Base-by-base conservation (phyloP, 129 eudicot species). In the Apium graveolens region DNA sequence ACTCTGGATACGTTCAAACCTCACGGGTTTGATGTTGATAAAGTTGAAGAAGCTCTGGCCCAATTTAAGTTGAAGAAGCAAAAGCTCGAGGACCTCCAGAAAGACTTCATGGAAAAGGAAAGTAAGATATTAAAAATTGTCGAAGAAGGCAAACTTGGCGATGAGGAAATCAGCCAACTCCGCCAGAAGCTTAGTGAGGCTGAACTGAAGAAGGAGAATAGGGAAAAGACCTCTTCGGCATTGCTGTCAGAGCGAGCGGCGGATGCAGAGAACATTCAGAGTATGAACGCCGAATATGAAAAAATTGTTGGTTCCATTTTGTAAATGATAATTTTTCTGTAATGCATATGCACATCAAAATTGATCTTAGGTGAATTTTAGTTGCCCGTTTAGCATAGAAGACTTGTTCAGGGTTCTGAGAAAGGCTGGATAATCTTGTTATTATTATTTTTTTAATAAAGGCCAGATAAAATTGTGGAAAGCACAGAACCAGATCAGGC, bases 11-110 rank as follows among this genome's bases (percentile, higher is more conserved):
- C 89, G 65, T 82, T 90, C 77, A 97, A 96, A 81, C 62, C 72
- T 10, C 85, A 90, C 18, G 99, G 99, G 37, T 92, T 96, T 81
- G 83, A 88, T 31, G 89, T 96, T 24, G 68, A 68, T 74, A 78
- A 72, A 34, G 63, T 90, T 49, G 82, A 90, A 70, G 89, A 81
- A 63, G 78, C 83, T 16, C 62, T 95, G 55, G 82, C 70, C 11
- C 18, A 45, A 45, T 70, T n/a, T n/a, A 84, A 34, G 81, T n/a
- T 76, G 27, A 76, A 82, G 26, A 95, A 90, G 81, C 86, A 84
- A 44, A 80, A 35, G 73, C 80, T 83, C 53, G 89, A 75, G 62
- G 81, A 86, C 73, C 85, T 87, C 38, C 71, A 77, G 31, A 82
- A 81, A 11, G 6, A 37, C 31, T 70, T 4, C 38, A 3, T 29